Evolutionary conservation across 176 grass and related monocot species (phyloP).

Genomic region (Eragrostis nindensis): DNA sequence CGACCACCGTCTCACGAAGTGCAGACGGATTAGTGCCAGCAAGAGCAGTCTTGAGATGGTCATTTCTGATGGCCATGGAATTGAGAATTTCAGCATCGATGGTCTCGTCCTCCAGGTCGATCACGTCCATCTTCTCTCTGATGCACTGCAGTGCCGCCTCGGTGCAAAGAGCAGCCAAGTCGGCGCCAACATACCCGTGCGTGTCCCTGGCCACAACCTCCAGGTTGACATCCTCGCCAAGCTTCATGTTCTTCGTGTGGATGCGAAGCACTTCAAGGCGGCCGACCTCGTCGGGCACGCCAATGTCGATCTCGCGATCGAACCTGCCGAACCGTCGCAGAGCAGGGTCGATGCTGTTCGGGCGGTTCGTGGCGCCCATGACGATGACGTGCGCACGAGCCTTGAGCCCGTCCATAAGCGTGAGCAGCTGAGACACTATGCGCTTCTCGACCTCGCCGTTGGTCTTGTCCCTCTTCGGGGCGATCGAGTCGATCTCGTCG

Average conservation of each 20-base stretch:
- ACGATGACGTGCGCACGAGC: slow-evolving; percentile 64
- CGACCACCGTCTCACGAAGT: slow-evolving; percentile 65
- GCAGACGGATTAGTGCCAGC: slow-evolving; percentile 64
- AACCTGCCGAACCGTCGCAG: slow-evolving; percentile 64
- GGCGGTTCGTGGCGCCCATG: slow-evolving; percentile 65
- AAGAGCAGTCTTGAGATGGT: slow-evolving; percentile 64
- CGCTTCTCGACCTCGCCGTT: slow-evolving; percentile 61
- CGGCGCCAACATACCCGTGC: slow-evolving; percentile 62
- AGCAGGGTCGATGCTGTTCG: slow-evolving; percentile 71
- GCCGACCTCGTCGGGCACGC: slow-evolving; percentile 64
- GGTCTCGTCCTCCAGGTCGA: slow-evolving; percentile 66
- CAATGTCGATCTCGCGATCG: slow-evolving; percentile 64
- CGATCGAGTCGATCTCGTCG: slow-evolving; percentile 64
- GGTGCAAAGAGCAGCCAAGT: slow-evolving; percentile 61
- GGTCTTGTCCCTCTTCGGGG: slow-evolving; percentile 64
- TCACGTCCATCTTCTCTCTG: slow-evolving; percentile 76
- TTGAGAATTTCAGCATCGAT: slow-evolving; percentile 65
- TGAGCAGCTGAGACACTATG: slow-evolving; percentile 66
- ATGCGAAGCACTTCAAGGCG: slow-evolving; percentile 61
- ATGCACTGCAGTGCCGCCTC: slow-evolving; percentile 75
- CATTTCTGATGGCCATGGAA: slow-evolving; percentile 60
- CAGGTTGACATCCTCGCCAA: slow-evolving; percentile 49
- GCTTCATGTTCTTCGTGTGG: slow-evolving; percentile 64
- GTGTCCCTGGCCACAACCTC: slow-evolving; percentile 59
- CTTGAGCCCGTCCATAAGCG: slow-evolving; percentile 66